Evolutionary conservation across 495 filamentous ascomycete species (phyloP).

Genomic region (Amorphotheca resinae): DNA sequence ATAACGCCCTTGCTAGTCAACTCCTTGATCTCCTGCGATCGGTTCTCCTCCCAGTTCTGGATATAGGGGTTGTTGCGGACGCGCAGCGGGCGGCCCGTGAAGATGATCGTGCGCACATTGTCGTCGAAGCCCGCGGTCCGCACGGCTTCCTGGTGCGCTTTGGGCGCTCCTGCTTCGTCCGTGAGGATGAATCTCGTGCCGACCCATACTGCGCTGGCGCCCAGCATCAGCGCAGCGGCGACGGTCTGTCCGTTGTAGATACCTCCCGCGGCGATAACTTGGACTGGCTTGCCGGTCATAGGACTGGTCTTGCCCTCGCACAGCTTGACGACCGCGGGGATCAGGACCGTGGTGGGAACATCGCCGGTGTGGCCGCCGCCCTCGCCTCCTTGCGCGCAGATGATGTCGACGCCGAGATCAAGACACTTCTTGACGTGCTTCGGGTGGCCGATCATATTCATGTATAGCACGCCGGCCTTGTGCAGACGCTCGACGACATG

Average conservation of each 20-base stretch:
- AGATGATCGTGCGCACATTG: conserved; percentile 92
- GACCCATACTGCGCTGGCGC: conserved; percentile 88
- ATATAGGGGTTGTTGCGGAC: conserved; percentile 92
- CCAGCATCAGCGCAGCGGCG: conserved; percentile 84
- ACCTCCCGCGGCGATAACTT: conserved; percentile 88
- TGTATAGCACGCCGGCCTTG: conserved; percentile 78
- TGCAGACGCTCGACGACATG: conserved; percentile 81
- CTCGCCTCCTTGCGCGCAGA: conserved; percentile 88
- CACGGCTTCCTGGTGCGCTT: conserved; percentile 94
- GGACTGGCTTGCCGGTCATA: conserved; percentile 73
- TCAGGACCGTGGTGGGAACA: conserved; percentile 77
- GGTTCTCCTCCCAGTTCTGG: conserved; percentile 89
- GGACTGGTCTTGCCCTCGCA: conserved; percentile 73
- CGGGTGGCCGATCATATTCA: conserved; percentile 99
- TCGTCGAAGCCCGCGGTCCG: conserved; percentile 86
- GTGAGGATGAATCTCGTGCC: conserved; percentile 89
- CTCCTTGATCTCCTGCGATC: conserved; percentile 76
- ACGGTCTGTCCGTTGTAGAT: conserved; percentile 86
- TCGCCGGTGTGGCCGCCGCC: conserved; percentile 87
- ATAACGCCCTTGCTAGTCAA: conserved; percentile 79
- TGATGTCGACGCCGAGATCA: conserved; percentile 77
- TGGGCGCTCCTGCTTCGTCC: conserved; percentile 87
- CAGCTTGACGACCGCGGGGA: conserved; percentile 79
- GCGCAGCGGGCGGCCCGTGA: conserved; percentile 89
- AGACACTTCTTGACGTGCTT: conserved; percentile 95